Base-by-base conservation (phyloP, 2,329 filamentous ascomycete genomes). In the Leptographium lundbergii region DNA sequence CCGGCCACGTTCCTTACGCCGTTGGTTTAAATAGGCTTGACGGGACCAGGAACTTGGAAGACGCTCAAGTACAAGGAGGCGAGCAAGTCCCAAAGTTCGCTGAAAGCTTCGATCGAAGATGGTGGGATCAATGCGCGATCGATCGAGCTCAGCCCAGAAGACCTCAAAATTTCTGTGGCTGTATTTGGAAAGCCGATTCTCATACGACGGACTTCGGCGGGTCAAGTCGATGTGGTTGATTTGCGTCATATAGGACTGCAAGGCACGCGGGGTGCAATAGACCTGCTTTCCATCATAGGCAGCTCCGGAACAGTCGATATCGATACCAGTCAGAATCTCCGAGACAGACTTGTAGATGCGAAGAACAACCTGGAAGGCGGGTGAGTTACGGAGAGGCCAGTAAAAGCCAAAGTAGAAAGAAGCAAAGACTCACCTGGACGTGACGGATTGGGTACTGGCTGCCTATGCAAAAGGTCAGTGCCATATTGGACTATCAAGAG, bases 261-360 rank as follows among this genome's bases (percentile, higher is more conserved):
- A 70, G 2, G 89, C 89, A 60, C 90, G 81, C 2, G 90, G 90
- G 3, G 86, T 85, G 27, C 84, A 84, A 67, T 86, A 95, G 22
- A 95, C 89, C 66, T 94, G 87, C 24, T 80, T 79, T 42, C 90
- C 90, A 69, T 94, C 84, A 65, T 88, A 95, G 3, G 88, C 89
- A 27, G 84, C 87, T 62, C 89, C 89, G 0, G 88, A 87, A 68
- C 87, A 91, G 68, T 94, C 89, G 55, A 95, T 89, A 65, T 95
- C 90, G 65, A 95, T 95, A 0, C 90, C 90, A 3, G 89, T 90
- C 27, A 95, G 77, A 42, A 95, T 91, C 69, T 95, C 88, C 1
- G 88, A 86, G 53, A 95, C 74, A 0, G 86, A 91, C 67, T 89
- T 89, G 75, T 95, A 95, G 45, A 94, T 83, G 42, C 89, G 86